Conservation (phyloP, 192 early-diverging fungal species). For the Pecoramyces ruminantium region DNA sequence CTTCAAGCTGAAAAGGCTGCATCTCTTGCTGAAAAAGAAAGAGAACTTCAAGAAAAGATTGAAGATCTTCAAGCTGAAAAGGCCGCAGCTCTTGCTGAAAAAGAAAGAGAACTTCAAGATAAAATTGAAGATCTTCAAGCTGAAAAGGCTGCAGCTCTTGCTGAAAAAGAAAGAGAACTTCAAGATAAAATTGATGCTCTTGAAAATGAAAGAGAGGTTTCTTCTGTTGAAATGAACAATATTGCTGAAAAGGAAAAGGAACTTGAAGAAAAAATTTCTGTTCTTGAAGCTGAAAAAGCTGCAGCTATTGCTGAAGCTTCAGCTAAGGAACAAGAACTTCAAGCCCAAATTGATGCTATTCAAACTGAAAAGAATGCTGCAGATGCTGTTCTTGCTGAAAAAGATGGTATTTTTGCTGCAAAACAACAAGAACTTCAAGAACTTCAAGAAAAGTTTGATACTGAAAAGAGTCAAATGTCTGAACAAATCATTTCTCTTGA, state of each 20-base stretch:
- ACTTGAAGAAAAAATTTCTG: not conserved
- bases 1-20: too few species aligned
- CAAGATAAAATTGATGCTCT: too few species aligned
- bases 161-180: too few species aligned
- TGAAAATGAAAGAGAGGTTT: too few species aligned
- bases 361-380: not conserved
- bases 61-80: not conserved
- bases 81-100: not conserved
- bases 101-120: not conserved
- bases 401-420: too few species aligned
- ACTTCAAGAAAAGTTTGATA: too few species aligned
- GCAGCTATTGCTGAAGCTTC: not conserved
- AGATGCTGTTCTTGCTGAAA: not conserved
- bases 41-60: too few species aligned
- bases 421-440: too few species aligned
- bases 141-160: too few species aligned
- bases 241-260: not conserved
- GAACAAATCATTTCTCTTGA: not conserved
- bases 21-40: too few species aligned
- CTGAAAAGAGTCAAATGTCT: not conserved
- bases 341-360: not conserved
- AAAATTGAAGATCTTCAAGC: too few species aligned
- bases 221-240: too few species aligned
- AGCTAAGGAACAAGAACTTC: not conserved
- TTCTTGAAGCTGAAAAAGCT: not conserved